Evolutionary conservation across 2,329 filamentous ascomycete genomes (phyloP).

Genomic region (Gnomoniopsis smithogilvyi): DNA sequence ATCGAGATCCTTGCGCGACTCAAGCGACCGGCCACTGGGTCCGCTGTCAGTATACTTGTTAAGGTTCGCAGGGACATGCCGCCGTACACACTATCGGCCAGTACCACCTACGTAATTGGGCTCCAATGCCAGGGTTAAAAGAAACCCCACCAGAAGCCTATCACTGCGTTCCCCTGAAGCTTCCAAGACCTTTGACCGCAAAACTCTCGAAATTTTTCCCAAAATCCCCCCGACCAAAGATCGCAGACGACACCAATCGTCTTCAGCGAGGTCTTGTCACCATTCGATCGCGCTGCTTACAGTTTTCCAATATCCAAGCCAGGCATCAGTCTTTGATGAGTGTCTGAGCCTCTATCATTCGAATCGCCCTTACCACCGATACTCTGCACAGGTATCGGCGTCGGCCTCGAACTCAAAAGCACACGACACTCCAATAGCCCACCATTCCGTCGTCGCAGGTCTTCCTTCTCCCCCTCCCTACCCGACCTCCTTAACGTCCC

Average conservation of each 20-base stretch:
- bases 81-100: background rate
- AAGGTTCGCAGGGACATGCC: background rate
- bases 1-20: no score
- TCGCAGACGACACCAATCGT: background rate
- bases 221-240: background rate
- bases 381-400: conserved; percentile 81
- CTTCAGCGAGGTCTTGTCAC: background rate
- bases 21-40: no score
- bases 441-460: conserved; percentile 85
- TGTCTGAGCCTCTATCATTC: background rate
- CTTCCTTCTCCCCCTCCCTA: conserved; percentile 78
- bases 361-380: conserved; percentile 59
- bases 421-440: conserved; percentile 61
- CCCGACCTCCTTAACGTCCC: conserved; percentile 89
- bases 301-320: background rate
- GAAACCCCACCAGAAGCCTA: background rate
- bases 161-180: background rate
- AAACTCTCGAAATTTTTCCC: background rate
- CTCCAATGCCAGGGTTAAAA: background rate
- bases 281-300: background rate
- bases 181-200: background rate
- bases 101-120: background rate
- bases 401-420: conserved; percentile 50
- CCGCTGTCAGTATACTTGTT: background rate
- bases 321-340: background rate